These are phyloP conservation scores for Sphagnum fallax DNA, from an alignment of 228 moss, liverwort and hornwort genomes.

Conservation along the genomic window DNA sequence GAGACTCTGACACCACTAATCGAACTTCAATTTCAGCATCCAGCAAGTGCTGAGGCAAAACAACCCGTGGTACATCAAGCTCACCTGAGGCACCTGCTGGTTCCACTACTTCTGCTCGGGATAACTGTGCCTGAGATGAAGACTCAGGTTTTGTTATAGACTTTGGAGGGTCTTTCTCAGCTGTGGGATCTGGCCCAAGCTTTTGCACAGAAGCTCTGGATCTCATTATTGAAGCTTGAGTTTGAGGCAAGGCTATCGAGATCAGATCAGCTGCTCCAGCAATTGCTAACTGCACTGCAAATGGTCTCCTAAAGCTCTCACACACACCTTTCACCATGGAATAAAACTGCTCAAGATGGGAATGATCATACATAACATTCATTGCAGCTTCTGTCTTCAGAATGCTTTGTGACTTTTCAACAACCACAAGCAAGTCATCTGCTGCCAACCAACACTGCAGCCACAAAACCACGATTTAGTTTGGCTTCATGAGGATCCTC, in stretches of 20 bases:
- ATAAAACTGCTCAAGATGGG: slow-evolving; percentile 20
- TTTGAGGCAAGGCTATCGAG: too few species aligned
- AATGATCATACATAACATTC: slow-evolving; percentile 4
- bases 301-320: not conserved
- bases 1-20: too few species aligned
- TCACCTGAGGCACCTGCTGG: not conserved
- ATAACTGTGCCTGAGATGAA: not conserved
- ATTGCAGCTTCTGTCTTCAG: slow-evolving; percentile 18
- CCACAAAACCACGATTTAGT: too few species aligned
- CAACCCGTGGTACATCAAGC: not conserved
- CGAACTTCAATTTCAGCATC: too few species aligned
- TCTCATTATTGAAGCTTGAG: too few species aligned
- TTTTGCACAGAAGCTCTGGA: too few species aligned
- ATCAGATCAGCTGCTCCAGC: slow-evolving; percentile 7
- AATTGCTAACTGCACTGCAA: too few species aligned
- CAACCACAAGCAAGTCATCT: slow-evolving; percentile 24
- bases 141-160: not conserved
- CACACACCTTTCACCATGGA: slow-evolving; percentile 16
- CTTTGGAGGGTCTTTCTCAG: slow-evolving; percentile 10
- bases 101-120: not conserved
- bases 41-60: too few species aligned
- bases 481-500: too few species aligned
- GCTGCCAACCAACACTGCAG: slow-evolving; percentile 43
- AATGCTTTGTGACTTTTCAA: slow-evolving; percentile 28
- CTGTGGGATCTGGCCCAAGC: not conserved